phyloP scores from a whole-genome alignment of 257 asterid genomes.

The Cinchona pubescens region DNA sequence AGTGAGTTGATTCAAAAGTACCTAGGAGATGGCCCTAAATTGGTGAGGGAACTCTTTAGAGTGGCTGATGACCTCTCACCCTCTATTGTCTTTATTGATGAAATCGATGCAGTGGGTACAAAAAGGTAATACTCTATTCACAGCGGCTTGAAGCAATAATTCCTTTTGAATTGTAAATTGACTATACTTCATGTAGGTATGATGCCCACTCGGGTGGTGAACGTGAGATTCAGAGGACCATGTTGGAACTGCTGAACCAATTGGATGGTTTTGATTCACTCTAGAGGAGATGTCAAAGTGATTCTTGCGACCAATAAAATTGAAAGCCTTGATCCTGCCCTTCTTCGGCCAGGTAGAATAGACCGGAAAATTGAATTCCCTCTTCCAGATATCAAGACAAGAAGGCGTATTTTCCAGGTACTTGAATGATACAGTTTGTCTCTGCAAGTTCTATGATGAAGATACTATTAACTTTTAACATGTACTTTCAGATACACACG shows the following conservation, averaged over 20 bases:
- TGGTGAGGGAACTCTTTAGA: slow-evolving; percentile 93
- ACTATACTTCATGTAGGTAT: slow-evolving; percentile 42
- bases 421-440: background rate
- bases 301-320: slow-evolving; percentile 91
- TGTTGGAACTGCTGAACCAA: slow-evolving; percentile 86
- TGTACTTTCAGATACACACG: slow-evolving; percentile 67
- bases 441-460: background rate
- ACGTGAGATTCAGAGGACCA: slow-evolving; percentile 96
- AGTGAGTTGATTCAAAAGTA: slow-evolving; percentile 90
- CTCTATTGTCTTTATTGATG: slow-evolving; percentile 89
- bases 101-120: slow-evolving; percentile 92
- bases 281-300: slow-evolving; percentile 93
- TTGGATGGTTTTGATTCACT: slow-evolving; percentile 91
- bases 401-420: slow-evolving; percentile 86
- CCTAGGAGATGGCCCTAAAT: slow-evolving; percentile 94
- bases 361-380: slow-evolving; percentile 89
- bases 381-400: slow-evolving; percentile 86
- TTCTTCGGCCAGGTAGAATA: slow-evolving; percentile 87
- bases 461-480: background rate
- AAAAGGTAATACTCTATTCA: slow-evolving; percentile 49
- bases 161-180: background rate
- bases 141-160: background rate
- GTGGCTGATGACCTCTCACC: slow-evolving; percentile 98
- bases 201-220: slow-evolving; percentile 98
- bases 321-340: slow-evolving; percentile 89